Percentiles rank a stretch among this genome's conserved stretches.
phyloP scores from a whole-genome alignment of 805 yeast species.

The Yamadazyma olivae region DNA sequence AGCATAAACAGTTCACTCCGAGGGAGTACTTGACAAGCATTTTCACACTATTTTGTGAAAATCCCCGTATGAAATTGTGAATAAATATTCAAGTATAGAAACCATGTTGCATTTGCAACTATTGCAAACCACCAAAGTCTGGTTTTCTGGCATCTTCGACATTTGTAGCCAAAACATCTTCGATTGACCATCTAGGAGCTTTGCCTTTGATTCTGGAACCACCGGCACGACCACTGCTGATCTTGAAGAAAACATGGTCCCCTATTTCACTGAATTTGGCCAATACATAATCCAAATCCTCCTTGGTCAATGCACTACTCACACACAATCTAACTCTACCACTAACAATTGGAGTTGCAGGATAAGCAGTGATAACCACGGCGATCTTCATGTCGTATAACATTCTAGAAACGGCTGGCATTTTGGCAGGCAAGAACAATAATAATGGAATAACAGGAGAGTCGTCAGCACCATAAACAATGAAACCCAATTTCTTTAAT shows the following conservation, averaged over 20 bases:
- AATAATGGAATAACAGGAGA: conserved; percentile 93
- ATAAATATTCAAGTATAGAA: too few species aligned
- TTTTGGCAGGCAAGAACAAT: conserved; percentile 85
- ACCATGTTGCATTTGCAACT: background rate
- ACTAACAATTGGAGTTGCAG: conserved; percentile 90
- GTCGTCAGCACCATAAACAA: conserved; percentile 92
- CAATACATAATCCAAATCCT: conserved; percentile 82
- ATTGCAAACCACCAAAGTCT: conserved; percentile 14
- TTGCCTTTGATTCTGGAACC: conserved; percentile 54
- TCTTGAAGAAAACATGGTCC: conserved; percentile 68
- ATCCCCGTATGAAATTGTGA: too few species aligned
- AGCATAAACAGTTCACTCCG: too few species aligned
- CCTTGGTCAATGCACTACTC: conserved; percentile 87
- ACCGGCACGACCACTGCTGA: conserved; percentile 74
- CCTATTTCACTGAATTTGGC: conserved; percentile 75
- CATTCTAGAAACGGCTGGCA: conserved; percentile 88
- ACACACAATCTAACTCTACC: conserved; percentile 93
- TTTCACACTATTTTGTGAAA: too few species aligned
- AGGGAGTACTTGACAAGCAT: too few species aligned
- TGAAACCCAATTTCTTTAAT: conserved; percentile 86
- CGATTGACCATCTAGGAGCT: conserved; percentile 73
- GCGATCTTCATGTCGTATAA: conserved; percentile 81
- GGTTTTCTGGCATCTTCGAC: conserved; percentile 57
- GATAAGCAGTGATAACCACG: conserved; percentile 95
- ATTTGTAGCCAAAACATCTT: conserved; percentile 70